Base-by-base conservation (phyloP, 2,329 filamentous ascomycete genomes). In the Didymosphaeria variabile region DNA sequence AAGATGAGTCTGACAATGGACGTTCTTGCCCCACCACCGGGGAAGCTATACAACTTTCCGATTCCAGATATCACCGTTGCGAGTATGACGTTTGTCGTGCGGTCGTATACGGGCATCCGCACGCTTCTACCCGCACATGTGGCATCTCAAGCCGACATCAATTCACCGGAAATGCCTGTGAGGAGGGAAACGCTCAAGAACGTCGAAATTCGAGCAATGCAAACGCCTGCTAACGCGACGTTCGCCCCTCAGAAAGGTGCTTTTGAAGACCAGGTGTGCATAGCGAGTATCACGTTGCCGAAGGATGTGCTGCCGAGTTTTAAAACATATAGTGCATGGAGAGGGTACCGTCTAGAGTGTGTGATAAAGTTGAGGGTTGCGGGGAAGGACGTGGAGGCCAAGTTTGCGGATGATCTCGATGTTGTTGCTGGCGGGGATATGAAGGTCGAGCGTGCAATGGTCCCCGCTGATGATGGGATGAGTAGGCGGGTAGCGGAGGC, bases 251-350 rank as follows among this genome's bases (percentile, higher is more conserved):
- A 49, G 13, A 15, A 61, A 9, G 66, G 66, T 1, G 40, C 19
- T 19, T 66, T 58, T 42, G 54, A 62, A 0, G 52, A 29, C 6
- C 66, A 68, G 46, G 23, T 31, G 3, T 65, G 61, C 44, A 32
- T 64, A 8, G 29, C 56, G 4, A 60, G 54, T 1, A 32, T 66
- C 26, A 19, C 38, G 17, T 42, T 66, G 12, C 61, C 63, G 19
- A 31, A 21, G 5, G 45, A 19, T 1, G 51, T 63, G 15, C 15
- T 59, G 10, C 62, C 64, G 9, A 66, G 64, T 45, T 66, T 62
- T 52, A 66, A 63, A 52, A 66, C 63, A n/a, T 64, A 51, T 9
- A 68, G 63, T 52, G 26, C 64, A 5, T 68, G 66, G 66, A 32
- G 61, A 19, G 45, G 58, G 1, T 68, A 68, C 51, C 47, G 61